Conservation (phyloP, 306 rosid genomes). For the Quercus gilva region DNA sequence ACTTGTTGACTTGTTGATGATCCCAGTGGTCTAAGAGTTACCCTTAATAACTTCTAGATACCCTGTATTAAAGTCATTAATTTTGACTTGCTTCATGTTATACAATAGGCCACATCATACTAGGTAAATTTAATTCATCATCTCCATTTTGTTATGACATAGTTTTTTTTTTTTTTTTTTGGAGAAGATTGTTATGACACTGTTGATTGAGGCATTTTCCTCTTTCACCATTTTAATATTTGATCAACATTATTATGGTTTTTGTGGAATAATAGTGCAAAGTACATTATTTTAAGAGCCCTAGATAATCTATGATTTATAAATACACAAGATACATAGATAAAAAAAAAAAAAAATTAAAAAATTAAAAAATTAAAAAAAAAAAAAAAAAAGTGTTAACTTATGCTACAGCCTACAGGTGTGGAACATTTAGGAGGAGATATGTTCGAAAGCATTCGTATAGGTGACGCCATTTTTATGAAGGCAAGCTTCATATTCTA, state of each 20-base stretch:
- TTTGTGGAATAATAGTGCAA: too few species aligned
- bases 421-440: constrained; percentile 34
- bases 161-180: too few species aligned
- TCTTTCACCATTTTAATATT: too few species aligned
- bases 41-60: not conserved
- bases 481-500: constrained; percentile 5
- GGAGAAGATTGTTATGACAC: not conserved
- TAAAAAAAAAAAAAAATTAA: not conserved
- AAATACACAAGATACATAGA: not conserved
- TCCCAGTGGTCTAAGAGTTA: not conserved
- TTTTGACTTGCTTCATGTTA: not conserved
- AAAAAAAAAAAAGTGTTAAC: not conserved
- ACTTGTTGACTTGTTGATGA: not conserved
- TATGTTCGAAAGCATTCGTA: constrained; percentile 26
- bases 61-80: not conserved
- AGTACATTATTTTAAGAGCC: not conserved
- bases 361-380: too few species aligned
- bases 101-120: constrained; percentile 5
- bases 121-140: constrained; percentile 3
- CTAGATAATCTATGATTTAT: not conserved
- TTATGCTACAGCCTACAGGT: constrained; percentile 16
- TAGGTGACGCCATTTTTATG: constrained; percentile 27
- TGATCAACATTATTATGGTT: too few species aligned
- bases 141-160: not conserved
- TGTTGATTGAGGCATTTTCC: too few species aligned